phyloP scores from a whole-genome alignment of 2,329 filamentous ascomycete species.

The Fusarium sp. region DNA sequence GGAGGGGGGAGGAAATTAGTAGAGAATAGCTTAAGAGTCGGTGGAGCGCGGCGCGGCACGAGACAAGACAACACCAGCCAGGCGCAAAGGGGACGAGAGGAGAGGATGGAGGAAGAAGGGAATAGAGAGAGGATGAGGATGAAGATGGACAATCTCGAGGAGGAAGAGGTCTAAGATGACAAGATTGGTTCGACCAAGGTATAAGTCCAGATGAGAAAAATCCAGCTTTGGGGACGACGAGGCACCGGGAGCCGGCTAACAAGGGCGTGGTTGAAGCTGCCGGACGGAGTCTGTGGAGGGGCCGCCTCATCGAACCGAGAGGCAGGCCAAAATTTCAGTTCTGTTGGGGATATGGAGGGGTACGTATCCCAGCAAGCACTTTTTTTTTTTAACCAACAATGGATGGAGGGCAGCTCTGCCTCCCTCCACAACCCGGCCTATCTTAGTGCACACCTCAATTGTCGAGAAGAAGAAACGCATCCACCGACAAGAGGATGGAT shows the following conservation, averaged over 20 bases:
- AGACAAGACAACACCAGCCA: constrained; percentile 44
- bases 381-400: constrained; percentile 33
- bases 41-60: constrained; percentile 41
- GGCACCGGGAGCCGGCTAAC: constrained; percentile 34
- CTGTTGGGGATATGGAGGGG: constrained; percentile 53
- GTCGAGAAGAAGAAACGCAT: constrained; percentile 31
- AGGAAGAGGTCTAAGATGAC: constrained; percentile 40
- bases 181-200: constrained; percentile 42
- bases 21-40: constrained; percentile 38
- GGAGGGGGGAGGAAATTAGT: constrained; percentile 44
- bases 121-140: constrained; percentile 31
- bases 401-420: constrained; percentile 23
- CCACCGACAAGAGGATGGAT: constrained; percentile 23
- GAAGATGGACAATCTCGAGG: constrained; percentile 44
- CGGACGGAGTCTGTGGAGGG: constrained; percentile 40
- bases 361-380: constrained; percentile 41
- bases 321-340: constrained; percentile 50
- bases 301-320: constrained; percentile 42
- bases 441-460: constrained; percentile 36
- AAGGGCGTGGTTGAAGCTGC: constrained; percentile 40
- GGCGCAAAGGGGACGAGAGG: constrained; percentile 36
- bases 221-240: constrained; percentile 32
- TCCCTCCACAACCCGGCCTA: constrained; percentile 40
- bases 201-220: constrained; percentile 45
- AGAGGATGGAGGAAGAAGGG: constrained; percentile 33